These are phyloP conservation scores for Talaromyces funiculosus DNA, from an alignment of 2,329 filamentous ascomycete genomes.

Conservation along the genomic window DNA sequence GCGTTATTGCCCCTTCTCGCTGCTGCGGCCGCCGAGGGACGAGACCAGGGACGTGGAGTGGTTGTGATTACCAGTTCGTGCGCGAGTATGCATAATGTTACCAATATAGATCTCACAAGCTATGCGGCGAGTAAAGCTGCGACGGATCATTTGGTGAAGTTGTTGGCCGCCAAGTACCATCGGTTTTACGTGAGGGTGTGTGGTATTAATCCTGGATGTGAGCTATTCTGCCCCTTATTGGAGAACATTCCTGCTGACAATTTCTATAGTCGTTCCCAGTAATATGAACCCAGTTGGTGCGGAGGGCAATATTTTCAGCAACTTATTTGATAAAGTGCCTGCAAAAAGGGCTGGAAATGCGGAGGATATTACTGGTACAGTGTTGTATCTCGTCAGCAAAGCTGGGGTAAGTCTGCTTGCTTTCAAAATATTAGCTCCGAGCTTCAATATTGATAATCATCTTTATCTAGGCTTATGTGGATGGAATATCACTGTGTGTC, in stretches of 20 bases:
- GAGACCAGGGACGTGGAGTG: constrained; percentile 41
- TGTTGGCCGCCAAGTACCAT: constrained; percentile 47
- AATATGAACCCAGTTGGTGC: constrained; percentile 42
- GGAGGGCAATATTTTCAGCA: constrained; percentile 38
- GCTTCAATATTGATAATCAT: neutral
- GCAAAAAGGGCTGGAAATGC: constrained; percentile 34
- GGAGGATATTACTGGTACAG: constrained; percentile 41
- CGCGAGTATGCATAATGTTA: constrained; percentile 49
- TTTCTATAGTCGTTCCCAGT: constrained; percentile 35
- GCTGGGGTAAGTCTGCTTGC: constrained; percentile 31
- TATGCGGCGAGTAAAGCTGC: constrained; percentile 50
- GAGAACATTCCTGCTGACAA: constrained; percentile 6
- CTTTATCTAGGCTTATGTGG: constrained; percentile 32
- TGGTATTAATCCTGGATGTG: constrained; percentile 41
- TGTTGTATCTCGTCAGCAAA: constrained; percentile 40
- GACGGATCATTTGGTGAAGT: constrained; percentile 47
- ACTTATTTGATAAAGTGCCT: constrained; percentile 38
- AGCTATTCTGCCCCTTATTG: constrained; percentile 21
- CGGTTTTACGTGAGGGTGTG: constrained; percentile 41
- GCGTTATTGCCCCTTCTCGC: constrained; percentile 43
- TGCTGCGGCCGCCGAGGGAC: constrained; percentile 31
- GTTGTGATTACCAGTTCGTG: constrained; percentile 49
- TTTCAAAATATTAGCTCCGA: no score
- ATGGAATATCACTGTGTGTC: constrained; percentile 36
- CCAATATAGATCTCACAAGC: constrained; percentile 49